Percentiles rank a stretch among this genome's conserved stretches.
phyloP scores from a whole-genome alignment of 164 flowering plant species.

The Houttuynia cordata region DNA sequence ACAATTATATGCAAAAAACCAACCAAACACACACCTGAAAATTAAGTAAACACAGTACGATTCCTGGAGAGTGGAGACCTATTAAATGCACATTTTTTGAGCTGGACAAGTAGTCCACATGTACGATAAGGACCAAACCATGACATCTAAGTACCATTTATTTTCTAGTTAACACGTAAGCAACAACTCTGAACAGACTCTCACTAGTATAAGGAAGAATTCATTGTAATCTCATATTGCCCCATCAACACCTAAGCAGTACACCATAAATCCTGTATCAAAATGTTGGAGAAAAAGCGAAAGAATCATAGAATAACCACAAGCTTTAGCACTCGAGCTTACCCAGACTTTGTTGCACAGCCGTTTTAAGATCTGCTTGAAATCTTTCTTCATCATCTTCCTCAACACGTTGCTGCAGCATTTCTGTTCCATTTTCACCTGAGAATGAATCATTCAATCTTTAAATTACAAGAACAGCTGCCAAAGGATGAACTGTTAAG shows the following conservation, averaged over 20 bases:
- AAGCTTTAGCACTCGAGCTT: neutral
- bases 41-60: too few species aligned
- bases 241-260: too few species aligned
- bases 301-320: neutral
- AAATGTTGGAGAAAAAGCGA: neutral
- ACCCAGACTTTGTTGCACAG: slow-evolving; percentile 94
- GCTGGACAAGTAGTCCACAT: too few species aligned
- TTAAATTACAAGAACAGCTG: neutral
- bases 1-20: neutral
- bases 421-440: slow-evolving; percentile 40
- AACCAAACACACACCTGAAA: neutral
- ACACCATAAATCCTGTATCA: too few species aligned
- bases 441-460: neutral
- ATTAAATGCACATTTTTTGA: too few species aligned
- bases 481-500: too few species aligned
- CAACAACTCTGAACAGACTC: too few species aligned
- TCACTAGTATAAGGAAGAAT: too few species aligned
- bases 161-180: neutral
- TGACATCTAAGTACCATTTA: neutral
- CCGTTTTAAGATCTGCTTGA: slow-evolving; percentile 84
- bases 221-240: too few species aligned
- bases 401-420: slow-evolving; percentile 55
- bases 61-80: too few species aligned
- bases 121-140: too few species aligned
- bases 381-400: slow-evolving; percentile 91